A percentile compares a stretch with the other conserved stretches of the same genome.
These are phyloP conservation scores for Collybia nuda DNA, from an alignment of 768 basidiomycete species.

Conservation along the genomic window DNA sequence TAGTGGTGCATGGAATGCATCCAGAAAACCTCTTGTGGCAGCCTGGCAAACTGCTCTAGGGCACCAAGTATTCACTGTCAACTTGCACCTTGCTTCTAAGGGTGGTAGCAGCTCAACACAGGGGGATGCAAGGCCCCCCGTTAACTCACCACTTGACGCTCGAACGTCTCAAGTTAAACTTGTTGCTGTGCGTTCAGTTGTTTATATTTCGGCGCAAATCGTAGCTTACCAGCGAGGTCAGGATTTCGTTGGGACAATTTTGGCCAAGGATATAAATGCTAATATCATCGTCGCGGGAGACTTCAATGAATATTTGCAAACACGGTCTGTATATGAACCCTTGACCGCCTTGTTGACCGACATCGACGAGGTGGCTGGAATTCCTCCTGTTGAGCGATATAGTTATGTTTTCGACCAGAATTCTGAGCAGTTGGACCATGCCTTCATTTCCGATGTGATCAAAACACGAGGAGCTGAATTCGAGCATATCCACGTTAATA, in stretches of 20 bases:
- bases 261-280: conserved; percentile 39
- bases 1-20: conserved; percentile 51
- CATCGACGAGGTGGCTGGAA: conserved; percentile 48
- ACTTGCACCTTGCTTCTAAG: conserved; percentile 61
- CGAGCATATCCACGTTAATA: conserved; percentile 64
- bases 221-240: conserved; percentile 15
- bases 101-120: conserved; percentile 52
- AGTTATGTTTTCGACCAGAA: conserved; percentile 64
- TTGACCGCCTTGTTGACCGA: conserved; percentile 42
- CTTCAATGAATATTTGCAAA: conserved; percentile 60
- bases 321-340: conserved; percentile 49
- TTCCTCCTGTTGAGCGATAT: conserved; percentile 53
- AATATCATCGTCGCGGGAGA: conserved; percentile 58
- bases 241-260: conserved; percentile 48
- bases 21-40: conserved; percentile 61
- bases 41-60: conserved; percentile 50
- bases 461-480: conserved; percentile 38
- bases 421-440: conserved; percentile 59
- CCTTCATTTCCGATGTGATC: conserved; percentile 49
- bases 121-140: conserved; percentile 58
- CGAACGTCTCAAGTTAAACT: conserved; percentile 50
- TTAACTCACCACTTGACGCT: conserved; percentile 48
- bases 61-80: conserved; percentile 53
- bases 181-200: conserved; percentile 41
- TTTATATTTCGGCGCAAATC: not conserved